A percentile compares a stretch with the other conserved stretches of the same genome.
Evolutionary conservation across 257 asterid species (phyloP).

Genomic region (Rubia yunnanensis): DNA sequence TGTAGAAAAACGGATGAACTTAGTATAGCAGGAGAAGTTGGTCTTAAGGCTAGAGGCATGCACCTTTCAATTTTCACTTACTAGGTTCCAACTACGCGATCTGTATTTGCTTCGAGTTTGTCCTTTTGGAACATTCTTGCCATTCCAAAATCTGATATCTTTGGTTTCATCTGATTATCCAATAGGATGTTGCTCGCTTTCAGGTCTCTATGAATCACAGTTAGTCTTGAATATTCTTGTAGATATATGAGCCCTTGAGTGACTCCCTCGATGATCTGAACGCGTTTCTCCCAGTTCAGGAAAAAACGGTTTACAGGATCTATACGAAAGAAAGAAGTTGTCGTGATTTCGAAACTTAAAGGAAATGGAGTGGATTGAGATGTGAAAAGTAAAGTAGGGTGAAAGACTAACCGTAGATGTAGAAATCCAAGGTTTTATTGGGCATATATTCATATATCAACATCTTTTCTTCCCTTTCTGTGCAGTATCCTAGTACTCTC

Average conservation of each 20-base stretch:
- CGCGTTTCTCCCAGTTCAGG: slow-evolving; percentile 26
- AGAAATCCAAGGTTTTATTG: slow-evolving; percentile 19
- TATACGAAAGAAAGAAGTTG: slow-evolving; percentile 6
- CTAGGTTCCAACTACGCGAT: slow-evolving; percentile 34
- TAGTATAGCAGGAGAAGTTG: background rate
- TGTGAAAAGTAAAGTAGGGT: background rate
- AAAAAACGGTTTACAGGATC: slow-evolving; percentile 17
- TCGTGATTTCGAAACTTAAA: background rate
- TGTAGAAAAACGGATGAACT: background rate
- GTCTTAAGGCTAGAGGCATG: background rate
- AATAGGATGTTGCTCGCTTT: slow-evolving; percentile 30
- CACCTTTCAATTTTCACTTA: slow-evolving; percentile 17
- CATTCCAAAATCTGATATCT: slow-evolving; percentile 30
- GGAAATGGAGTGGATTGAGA: background rate
- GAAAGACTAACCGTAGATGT: slow-evolving; percentile 13
- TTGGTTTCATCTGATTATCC: slow-evolving; percentile 26
- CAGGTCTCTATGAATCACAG: slow-evolving; percentile 33
- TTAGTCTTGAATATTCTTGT: slow-evolving; percentile 35
- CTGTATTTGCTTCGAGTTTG: slow-evolving; percentile 24
- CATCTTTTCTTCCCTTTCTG: slow-evolving; percentile 18
- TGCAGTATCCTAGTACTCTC: slow-evolving; percentile 19
- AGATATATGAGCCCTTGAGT: slow-evolving; percentile 40
- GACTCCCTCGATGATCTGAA: slow-evolving; percentile 30
- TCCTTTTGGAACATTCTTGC: slow-evolving; percentile 28
- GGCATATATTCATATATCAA: slow-evolving; percentile 22